Conservation (phyloP, 441 rosid species). For the Lepidium campestre region DNA sequence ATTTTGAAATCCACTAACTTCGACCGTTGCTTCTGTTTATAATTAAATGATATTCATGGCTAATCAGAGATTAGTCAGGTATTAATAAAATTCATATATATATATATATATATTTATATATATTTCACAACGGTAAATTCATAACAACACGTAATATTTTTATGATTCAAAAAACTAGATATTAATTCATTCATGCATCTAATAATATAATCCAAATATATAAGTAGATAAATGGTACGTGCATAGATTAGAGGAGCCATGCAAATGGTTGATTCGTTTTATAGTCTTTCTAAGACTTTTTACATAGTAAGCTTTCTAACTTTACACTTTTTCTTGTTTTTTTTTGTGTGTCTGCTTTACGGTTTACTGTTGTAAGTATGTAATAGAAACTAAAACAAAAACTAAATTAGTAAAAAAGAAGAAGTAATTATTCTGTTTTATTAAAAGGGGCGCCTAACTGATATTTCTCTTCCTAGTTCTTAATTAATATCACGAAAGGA, state of each 20-base stretch:
- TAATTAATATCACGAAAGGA: no score
- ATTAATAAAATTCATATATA: no score
- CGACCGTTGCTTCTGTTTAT: constrained; percentile 7
- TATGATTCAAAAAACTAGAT: no score
- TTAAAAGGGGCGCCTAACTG: constrained; percentile 7
- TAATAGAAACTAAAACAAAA: not conserved
- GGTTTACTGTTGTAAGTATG: not conserved
- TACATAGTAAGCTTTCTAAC: constrained; percentile 16
- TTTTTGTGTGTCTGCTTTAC: constrained; percentile 2
- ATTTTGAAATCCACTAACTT: constrained; percentile 17
- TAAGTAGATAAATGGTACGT: constrained; percentile 2
- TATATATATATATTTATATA: no score
- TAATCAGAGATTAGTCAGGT: constrained; percentile 1
- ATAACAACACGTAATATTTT: no score
- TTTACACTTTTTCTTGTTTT: constrained; percentile 18
- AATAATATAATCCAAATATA: no score
- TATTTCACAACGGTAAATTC: no score
- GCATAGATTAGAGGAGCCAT: constrained; percentile 15
- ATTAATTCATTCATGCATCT: no score
- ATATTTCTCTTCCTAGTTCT: not conserved
- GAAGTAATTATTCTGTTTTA: constrained; percentile 2
- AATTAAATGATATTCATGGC: not conserved
- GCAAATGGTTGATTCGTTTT: not conserved
- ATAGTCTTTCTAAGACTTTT: constrained; percentile 7
- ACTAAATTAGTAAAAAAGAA: not conserved